Base-by-base conservation (phyloP, 495 filamentous ascomycete species). In the Delitschia confertaspora region DNA sequence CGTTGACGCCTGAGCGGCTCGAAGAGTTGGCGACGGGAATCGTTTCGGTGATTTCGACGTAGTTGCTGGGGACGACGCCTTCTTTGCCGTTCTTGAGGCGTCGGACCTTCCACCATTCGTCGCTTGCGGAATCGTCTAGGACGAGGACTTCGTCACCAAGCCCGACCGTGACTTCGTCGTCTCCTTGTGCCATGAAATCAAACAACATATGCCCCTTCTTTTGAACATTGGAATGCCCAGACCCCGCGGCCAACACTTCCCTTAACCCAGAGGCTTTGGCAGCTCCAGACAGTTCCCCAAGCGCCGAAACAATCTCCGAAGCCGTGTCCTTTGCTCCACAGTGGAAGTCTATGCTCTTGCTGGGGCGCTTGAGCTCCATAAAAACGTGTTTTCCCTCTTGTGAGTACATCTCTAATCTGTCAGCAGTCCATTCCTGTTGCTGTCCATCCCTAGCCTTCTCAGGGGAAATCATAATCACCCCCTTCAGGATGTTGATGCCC, bases 331-430 rank as follows among this genome's bases (percentile, higher is more conserved):
- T 99, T 8, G 91, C 86, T 13, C 91, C 91, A 20, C 91, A 93
- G 62, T 99, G 91, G 47, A 99, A 88, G 62, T 99, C 91, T 36
- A 94, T 65, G 56, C 87, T 95, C 65, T 84, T 94, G 59, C 83
- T 93, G 6, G 91, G 91, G 24, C 82, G 69, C 29, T 95, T 79
- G 24, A 96, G 71, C 59, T 96, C 91, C 47, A 99, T 67, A 58
- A 99, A 99, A 11, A 99, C 83, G 62, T 96, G 91, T 60, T 99
- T 99, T 11, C 88, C 89, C 69, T 99, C 91, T 33, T 93, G 85
- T 8, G 86, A 93, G 65, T 99, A 96, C 61, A 93, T 83, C 11
- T 79, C 85, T 62, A 99, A 78, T 60, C 85, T 89, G 23, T 95
- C 86, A 0, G 88, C 88, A 0, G 79, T 80, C 91, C 91, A 99